These are phyloP conservation scores for Neonectria coccinea DNA, from an alignment of 2,329 filamentous ascomycete species.

Conservation along the genomic window DNA sequence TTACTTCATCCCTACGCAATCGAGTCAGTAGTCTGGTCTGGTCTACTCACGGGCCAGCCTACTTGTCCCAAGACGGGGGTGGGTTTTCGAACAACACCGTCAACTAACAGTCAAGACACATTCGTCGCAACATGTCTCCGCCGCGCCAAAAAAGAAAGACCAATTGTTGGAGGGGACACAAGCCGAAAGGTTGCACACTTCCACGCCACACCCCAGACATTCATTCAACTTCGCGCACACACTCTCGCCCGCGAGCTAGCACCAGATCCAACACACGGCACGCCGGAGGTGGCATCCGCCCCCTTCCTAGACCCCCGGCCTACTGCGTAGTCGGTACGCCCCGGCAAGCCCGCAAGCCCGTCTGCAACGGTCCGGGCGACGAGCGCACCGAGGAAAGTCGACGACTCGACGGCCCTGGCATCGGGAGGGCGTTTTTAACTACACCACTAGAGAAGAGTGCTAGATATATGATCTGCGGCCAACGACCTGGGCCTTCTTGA, in stretches of 20 bases:
- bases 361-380: slow-evolving; percentile 27
- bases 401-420: slow-evolving; percentile 1
- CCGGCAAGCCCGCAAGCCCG: slow-evolving; percentile 28
- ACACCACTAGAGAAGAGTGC: neutral
- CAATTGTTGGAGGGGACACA: neutral
- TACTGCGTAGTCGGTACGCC: slow-evolving; percentile 22
- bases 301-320: slow-evolving; percentile 17
- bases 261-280: slow-evolving; percentile 21
- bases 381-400: slow-evolving; percentile 11
- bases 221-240: neutral
- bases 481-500: neutral
- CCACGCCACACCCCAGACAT: neutral
- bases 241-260: slow-evolving; percentile 17
- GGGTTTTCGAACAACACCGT: slow-evolving; percentile 17
- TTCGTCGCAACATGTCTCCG: slow-evolving; percentile 10
- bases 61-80: slow-evolving; percentile 12
- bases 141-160: slow-evolving; percentile 19
- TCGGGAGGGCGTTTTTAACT: slow-evolving; percentile 12
- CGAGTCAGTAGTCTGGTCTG: slow-evolving; percentile 4
- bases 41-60: neutral
- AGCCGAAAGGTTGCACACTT: neutral
- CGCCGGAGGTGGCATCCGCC: slow-evolving; percentile 28
- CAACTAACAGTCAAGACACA: slow-evolving; percentile 18
- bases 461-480: neutral
- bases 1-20: neutral